Conservation (phyloP, 2,329 filamentous ascomycete genomes). For the Fusarium zealandicum region DNA sequence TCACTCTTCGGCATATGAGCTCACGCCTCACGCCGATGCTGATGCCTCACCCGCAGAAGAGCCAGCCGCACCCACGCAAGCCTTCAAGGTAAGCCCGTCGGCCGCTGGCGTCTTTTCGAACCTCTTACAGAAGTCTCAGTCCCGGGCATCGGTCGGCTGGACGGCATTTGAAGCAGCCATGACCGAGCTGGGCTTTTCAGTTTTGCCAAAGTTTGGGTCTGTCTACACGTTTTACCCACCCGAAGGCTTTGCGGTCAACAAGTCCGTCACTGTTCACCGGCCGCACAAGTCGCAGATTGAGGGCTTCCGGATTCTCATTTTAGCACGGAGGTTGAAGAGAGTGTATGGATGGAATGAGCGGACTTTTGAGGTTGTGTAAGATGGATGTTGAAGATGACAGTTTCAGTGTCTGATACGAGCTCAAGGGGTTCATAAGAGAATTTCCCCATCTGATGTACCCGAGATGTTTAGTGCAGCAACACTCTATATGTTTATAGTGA, state of each 20-base stretch:
- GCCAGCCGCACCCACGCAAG: not conserved
- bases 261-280: slow-evolving; percentile 47
- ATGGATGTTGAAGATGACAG: too few species aligned
- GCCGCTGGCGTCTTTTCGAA: slow-evolving; percentile 50
- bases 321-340: slow-evolving; percentile 44
- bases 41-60: not conserved
- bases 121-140: slow-evolving; percentile 43
- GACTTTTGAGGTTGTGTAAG: slow-evolving; percentile 44
- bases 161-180: slow-evolving; percentile 51
- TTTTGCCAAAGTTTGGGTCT: slow-evolving; percentile 51
- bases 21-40: slow-evolving; percentile 19
- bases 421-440: too few species aligned
- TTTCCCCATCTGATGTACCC: too few species aligned
- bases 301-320: slow-evolving; percentile 40
- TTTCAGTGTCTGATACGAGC: too few species aligned
- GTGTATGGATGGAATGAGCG: slow-evolving; percentile 48
- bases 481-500: too few species aligned
- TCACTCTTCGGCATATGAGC: slow-evolving; percentile 46
- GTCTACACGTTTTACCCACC: slow-evolving; percentile 51
- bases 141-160: slow-evolving; percentile 47
- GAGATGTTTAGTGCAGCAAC: too few species aligned
- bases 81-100: slow-evolving; percentile 48
- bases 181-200: slow-evolving; percentile 51
- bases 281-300: slow-evolving; percentile 49
- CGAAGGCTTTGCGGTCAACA: slow-evolving; percentile 32